Conservation (phyloP, 305 asterid genomes). For the Plantago coronopus region DNA sequence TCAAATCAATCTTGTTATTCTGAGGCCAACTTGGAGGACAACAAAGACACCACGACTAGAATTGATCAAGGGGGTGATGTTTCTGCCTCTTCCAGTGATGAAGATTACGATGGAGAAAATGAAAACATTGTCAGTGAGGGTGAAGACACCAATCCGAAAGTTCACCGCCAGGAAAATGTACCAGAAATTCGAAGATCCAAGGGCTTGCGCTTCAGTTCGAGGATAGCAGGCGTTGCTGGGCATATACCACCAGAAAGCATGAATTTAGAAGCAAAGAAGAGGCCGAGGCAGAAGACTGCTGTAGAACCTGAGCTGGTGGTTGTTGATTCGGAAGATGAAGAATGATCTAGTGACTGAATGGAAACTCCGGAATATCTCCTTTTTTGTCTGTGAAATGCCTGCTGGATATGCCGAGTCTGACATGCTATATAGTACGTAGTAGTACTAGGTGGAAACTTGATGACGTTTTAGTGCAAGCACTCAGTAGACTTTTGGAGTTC, state of each 20-base stretch:
- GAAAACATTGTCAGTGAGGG: constrained; percentile 25
- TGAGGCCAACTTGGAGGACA: constrained; percentile 27
- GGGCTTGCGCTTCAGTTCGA: constrained; percentile 39
- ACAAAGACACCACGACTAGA: constrained; percentile 30
- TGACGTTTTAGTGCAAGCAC: constrained; percentile 12
- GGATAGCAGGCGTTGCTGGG: constrained; percentile 46
- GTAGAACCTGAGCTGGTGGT: constrained; percentile 32
- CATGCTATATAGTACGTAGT: background rate
- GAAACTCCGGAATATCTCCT: background rate
- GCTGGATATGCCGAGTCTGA: constrained; percentile 17
- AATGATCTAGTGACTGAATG: too few species aligned
- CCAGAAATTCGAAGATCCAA: constrained; percentile 27
- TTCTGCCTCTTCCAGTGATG: constrained; percentile 29
- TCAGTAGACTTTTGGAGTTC: constrained; percentile 4
- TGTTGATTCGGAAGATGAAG: constrained; percentile 70
- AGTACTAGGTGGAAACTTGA: background rate
- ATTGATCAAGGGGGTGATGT: constrained; percentile 27
- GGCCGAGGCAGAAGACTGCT: constrained; percentile 61
- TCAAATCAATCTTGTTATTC: constrained; percentile 28
- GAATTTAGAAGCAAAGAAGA: constrained; percentile 45
- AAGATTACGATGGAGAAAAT: constrained; percentile 28
- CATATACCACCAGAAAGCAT: constrained; percentile 36
- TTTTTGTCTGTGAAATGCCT: constrained; percentile 1
- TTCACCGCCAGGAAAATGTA: constrained; percentile 20
- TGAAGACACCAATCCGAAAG: background rate